Evolutionary conservation across 2,329 filamentous ascomycete species (phyloP), one percentile per base, ranked within the genome.

Genomic region (Monilinia polystroma): DNA sequence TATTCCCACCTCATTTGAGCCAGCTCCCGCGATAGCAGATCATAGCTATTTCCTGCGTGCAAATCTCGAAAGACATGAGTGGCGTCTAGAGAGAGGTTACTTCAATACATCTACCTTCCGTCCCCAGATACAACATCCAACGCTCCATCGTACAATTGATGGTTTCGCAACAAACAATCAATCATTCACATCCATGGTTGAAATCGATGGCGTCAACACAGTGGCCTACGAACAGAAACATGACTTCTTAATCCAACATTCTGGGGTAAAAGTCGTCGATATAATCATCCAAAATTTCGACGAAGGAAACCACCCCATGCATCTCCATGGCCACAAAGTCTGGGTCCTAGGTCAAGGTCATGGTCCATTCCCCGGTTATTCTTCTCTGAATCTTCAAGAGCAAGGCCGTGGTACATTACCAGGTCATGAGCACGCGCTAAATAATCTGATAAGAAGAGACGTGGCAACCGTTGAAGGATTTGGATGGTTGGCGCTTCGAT

Each of bases 271-370:
- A 68, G 81, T 91, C n/a, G 85, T 93, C 38, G 87, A 93, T 74
- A 83, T 94, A 62, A 78, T 92, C 23, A 80, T 94, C n/a, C 91
- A 93, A 80, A 94, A 93, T 74, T 81, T 86, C 55, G 91, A 94
- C 72, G 76, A 82, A 68, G 80, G 91, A 53, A 87, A 86, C 11
- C 90, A 93, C 73, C 92, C 87, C 0, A 88, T 89, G 80, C 87
- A 90, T 77, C 78, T 96, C 1, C 93, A 95, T 79, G 90, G 90
- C 0, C 90, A 92, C 76, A 81, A 85, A 71, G 92, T 93, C 79
- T 90, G 91, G 77, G 79, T 86, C 23, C 67, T 77, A 2, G 75
- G 74, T 4, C 74, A 76, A 69, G 92, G 92, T 73, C 90, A 93
- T 78, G 89, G 87, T 71, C 84, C 80, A 67, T 82, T 81, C 59